Percentiles rank a stretch among this genome's conserved stretches.
Evolutionary conservation across 2,329 filamentous ascomycete species (phyloP).

Genomic region (Fusarium burgessii): DNA sequence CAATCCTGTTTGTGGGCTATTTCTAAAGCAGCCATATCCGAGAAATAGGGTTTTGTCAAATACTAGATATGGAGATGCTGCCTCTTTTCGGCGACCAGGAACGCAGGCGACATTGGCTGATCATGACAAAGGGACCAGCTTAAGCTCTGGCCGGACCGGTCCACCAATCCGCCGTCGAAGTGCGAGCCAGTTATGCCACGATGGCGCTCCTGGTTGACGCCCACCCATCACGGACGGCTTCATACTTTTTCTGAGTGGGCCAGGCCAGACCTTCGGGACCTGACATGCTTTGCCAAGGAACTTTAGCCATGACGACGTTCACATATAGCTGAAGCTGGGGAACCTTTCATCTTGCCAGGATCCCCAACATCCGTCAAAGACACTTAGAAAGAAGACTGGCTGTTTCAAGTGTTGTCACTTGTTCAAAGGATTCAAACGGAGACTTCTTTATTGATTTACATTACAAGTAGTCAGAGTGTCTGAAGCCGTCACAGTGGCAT

Average conservation of each 20-base stretch:
- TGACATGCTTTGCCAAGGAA: conserved; percentile 13
- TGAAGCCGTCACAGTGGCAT: conserved; percentile 11
- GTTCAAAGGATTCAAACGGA: not conserved
- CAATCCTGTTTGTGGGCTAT: not conserved
- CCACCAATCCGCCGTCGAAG: conserved; percentile 8
- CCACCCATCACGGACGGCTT: conserved; percentile 21
- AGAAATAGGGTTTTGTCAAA: conserved; percentile 14
- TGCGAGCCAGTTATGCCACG: conserved; percentile 16
- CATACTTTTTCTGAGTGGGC: conserved; percentile 32
- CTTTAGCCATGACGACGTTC: conserved; percentile 7
- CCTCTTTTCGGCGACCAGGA: conserved; percentile 26
- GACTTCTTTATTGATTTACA: not conserved
- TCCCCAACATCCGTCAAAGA: not conserved
- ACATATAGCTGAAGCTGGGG: not conserved
- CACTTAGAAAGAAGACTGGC: not conserved
- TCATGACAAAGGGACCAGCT: conserved; percentile 11
- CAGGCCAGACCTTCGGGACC: conserved; percentile 4
- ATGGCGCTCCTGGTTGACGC: conserved; percentile 9
- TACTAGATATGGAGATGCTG: not conserved
- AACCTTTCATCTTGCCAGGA: conserved; percentile 29
- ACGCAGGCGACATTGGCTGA: not conserved
- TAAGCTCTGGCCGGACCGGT: conserved; percentile 30
- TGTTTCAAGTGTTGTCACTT: not conserved
- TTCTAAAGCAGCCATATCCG: conserved; percentile 15
- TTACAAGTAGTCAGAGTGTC: not conserved